These are phyloP conservation scores for Penicillium coprophilum DNA, from an alignment of 495 filamentous ascomycete genomes.

Conservation along the genomic window DNA sequence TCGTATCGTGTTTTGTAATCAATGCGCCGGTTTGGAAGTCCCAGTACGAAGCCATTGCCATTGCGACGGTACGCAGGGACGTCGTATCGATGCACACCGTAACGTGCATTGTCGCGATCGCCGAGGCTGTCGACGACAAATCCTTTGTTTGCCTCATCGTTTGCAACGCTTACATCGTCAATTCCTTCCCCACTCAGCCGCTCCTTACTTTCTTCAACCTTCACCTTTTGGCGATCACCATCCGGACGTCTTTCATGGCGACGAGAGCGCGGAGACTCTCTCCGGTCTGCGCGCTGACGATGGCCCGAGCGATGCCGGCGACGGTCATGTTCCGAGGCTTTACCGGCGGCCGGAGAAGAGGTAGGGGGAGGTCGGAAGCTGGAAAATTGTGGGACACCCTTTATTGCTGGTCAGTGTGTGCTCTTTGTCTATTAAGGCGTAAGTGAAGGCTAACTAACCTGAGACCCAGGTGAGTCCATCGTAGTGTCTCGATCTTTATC, in stretches of 20 bases:
- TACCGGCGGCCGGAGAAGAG: background rate
- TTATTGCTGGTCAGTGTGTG: slow-evolving; percentile 2
- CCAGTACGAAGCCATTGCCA: slow-evolving; percentile 61
- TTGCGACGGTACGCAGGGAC: slow-evolving; percentile 58
- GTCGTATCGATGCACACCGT: slow-evolving; percentile 61
- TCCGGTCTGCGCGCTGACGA: background rate
- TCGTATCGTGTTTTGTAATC: slow-evolving; percentile 50
- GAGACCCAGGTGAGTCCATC: slow-evolving; percentile 40
- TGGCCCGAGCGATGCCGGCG: slow-evolving; percentile 1
- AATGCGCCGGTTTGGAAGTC: slow-evolving; percentile 51
- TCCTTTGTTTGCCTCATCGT: background rate
- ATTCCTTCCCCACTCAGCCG: background rate
- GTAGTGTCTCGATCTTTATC: slow-evolving; percentile 25
- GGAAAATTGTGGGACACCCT: slow-evolving; percentile 62
- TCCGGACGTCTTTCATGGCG: background rate
- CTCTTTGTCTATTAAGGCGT: background rate
- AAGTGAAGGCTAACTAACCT: slow-evolving; percentile 27
- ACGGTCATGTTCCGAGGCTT: background rate
- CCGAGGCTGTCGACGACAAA: slow-evolving; percentile 59
- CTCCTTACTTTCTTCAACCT: background rate
- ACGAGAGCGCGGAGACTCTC: background rate
- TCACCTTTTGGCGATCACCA: background rate
- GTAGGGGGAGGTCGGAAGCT: slow-evolving; percentile 42
- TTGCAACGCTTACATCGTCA: background rate
- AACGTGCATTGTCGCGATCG: slow-evolving; percentile 59